These are phyloP conservation scores for Marchantia paleacea DNA, from an alignment of 225 moss, liverwort and hornwort species.

Conservation along the genomic window DNA sequence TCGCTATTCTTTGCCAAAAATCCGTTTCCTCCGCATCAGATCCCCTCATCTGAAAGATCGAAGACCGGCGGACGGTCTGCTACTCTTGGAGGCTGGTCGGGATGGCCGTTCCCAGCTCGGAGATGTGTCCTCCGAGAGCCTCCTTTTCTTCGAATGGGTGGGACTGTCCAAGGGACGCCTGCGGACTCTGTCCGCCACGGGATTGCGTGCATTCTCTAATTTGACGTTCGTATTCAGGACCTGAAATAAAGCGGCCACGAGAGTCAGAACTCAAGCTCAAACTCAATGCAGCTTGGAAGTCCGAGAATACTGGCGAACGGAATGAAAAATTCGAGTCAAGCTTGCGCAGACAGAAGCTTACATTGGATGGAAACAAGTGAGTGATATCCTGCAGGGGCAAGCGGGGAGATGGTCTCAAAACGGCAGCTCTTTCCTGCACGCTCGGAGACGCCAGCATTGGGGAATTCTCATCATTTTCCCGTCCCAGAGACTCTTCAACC, in stretches of 20 bases:
- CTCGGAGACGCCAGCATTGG: not conserved
- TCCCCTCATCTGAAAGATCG: conserved; percentile 8
- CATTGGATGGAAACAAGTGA: conserved; percentile 9
- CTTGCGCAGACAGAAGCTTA: not conserved
- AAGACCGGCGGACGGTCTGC: not conserved
- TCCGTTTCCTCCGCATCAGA: too few relatives aligned
- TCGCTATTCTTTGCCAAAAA: too few relatives aligned
- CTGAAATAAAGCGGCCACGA: not conserved
- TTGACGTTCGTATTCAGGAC: not conserved
- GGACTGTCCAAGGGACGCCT: conserved; percentile 12
- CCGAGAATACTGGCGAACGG: not conserved
- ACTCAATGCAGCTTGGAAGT: not conserved
- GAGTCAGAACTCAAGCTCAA: too few relatives aligned
- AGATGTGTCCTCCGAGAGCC: not conserved
- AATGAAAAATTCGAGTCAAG: not conserved
- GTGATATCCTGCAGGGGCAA: conserved; percentile 10
- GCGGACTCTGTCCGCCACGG: not conserved
- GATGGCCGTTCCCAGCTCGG: not conserved
- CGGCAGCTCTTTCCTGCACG: not conserved
- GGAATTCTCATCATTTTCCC: conserved; percentile 15
- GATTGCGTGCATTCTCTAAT: not conserved
- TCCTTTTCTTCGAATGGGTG: conserved; percentile 5
- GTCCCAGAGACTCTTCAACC: not conserved
- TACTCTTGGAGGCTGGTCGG: not conserved
- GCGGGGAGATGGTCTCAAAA: not conserved